These are phyloP conservation scores for Botrytis fabae DNA, from an alignment of 2,329 filamentous ascomycete species.

Conservation along the genomic window DNA sequence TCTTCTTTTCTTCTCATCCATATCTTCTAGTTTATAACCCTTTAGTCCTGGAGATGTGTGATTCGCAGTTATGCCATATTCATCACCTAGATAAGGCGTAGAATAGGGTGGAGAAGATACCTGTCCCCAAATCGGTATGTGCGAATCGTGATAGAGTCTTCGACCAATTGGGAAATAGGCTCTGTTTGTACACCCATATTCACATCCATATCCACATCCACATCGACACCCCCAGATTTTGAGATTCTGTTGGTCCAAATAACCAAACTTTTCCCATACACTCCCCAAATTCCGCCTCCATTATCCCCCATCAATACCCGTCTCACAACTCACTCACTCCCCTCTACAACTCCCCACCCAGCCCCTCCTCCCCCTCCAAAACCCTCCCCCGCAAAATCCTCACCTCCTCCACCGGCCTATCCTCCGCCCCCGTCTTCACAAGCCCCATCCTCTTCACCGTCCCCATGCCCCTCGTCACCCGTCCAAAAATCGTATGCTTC, in stretches of 20 bases:
- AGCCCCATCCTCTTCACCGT: conserved; percentile 86
- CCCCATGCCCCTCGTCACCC: conserved; percentile 79
- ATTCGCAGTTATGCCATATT: background rate
- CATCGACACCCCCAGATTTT: background rate
- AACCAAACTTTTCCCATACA: background rate
- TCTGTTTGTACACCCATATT: background rate
- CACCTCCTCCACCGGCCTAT: conserved; percentile 78
- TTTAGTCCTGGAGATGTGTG: background rate
- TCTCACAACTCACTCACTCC: background rate
- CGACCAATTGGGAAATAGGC: background rate
- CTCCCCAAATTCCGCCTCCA: rapidly evolving
- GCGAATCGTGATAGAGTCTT: background rate
- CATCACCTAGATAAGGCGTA: background rate
- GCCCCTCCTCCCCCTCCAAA: conserved; percentile 55
- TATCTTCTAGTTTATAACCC: background rate
- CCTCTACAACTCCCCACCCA: background rate
- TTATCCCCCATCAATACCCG: background rate
- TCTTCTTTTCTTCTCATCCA: background rate
- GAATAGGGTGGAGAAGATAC: background rate
- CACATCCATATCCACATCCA: background rate
- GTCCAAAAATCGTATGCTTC: conserved; percentile 94
- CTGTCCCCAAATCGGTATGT: background rate
- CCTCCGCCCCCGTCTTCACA: conserved; percentile 79
- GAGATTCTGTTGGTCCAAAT: background rate
- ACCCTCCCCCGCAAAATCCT: conserved; percentile 74